A percentile compares a stretch with the other conserved stretches of the same genome.
Conservation (phyloP, 345 rosid species). For the Microcos paniculata region DNA sequence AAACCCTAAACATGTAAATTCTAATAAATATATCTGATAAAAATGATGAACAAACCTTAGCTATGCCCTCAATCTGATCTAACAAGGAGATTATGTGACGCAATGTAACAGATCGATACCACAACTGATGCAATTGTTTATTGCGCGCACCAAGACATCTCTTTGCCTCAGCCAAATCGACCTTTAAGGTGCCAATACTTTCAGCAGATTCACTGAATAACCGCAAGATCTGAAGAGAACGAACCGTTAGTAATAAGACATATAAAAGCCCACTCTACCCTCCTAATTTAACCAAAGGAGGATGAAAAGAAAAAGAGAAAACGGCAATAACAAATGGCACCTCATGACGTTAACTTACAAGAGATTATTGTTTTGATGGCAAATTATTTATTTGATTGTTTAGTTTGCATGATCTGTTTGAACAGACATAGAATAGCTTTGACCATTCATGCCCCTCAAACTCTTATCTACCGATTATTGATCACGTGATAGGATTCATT, state of each 20-base stretch:
- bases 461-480: not conserved
- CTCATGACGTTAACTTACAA: not conserved
- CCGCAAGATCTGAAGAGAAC: constrained; percentile 75
- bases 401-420: not conserved
- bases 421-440: not conserved
- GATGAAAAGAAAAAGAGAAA: not conserved
- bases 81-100: constrained; percentile 90
- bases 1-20: constrained; percentile 11
- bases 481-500: not conserved
- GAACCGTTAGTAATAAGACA: constrained; percentile 7
- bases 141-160: constrained; percentile 76
- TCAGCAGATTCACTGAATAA: constrained; percentile 93
- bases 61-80: constrained; percentile 97
- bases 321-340: not conserved
- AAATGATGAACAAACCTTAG: constrained; percentile 64
- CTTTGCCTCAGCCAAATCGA: constrained; percentile 92
- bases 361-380: not conserved
- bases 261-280: constrained; percentile 6
- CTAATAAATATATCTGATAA: constrained; percentile 11
- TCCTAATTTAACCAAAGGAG: not conserved
- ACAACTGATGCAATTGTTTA: constrained; percentile 95
- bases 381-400: not conserved
- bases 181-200: constrained; percentile 63
- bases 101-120: constrained; percentile 98
- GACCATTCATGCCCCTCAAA: not conserved